Evolutionary conservation across 1,284 basidiomycete species (phyloP).

Genomic region (Puccinia hordei): DNA sequence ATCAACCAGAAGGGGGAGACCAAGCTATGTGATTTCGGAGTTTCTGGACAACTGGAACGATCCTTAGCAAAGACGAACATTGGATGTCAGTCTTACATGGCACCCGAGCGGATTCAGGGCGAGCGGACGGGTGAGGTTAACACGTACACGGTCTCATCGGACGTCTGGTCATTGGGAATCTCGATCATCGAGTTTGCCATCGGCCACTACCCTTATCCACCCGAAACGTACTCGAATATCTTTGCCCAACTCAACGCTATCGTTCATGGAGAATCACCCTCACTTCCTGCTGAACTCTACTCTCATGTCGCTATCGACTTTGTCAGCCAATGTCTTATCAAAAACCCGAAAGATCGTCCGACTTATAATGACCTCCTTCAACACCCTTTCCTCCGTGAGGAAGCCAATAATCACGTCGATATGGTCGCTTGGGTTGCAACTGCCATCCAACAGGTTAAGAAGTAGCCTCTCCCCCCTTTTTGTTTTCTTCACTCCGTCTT

Average conservation of each 20-base stretch:
- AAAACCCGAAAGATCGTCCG: conserved; percentile 57
- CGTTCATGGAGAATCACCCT: conserved; percentile 88
- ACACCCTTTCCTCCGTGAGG: conserved; percentile 57
- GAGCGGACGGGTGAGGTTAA: conserved; percentile 81
- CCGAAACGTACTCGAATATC: conserved; percentile 96
- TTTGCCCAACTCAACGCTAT: conserved; percentile 95
- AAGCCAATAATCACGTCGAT: conserved; percentile 55
- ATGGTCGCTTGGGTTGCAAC: conserved; percentile 58
- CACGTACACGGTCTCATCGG: conserved; percentile 93
- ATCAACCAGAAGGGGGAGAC: conserved; percentile 84
- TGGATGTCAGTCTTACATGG: conserved; percentile 98
- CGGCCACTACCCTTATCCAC: conserved; percentile 93
- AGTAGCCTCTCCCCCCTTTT: not conserved
- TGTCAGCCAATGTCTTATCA: conserved; percentile 58
- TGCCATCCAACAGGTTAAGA: conserved; percentile 39
- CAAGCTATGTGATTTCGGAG: conserved; percentile 97
- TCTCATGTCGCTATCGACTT: conserved; percentile 58
- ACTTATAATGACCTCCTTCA: conserved; percentile 58
- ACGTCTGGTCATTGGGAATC: conserved; percentile 97
- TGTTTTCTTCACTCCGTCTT: not conserved
- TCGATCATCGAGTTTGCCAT: conserved; percentile 90
- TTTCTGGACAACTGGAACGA: conserved; percentile 94
- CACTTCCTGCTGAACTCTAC: conserved; percentile 66
- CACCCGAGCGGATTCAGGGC: conserved; percentile 94
- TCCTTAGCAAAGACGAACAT: conserved; percentile 97